Base-by-base conservation (phyloP, 257 asterid species). In the Orobanche coerulescens region DNA sequence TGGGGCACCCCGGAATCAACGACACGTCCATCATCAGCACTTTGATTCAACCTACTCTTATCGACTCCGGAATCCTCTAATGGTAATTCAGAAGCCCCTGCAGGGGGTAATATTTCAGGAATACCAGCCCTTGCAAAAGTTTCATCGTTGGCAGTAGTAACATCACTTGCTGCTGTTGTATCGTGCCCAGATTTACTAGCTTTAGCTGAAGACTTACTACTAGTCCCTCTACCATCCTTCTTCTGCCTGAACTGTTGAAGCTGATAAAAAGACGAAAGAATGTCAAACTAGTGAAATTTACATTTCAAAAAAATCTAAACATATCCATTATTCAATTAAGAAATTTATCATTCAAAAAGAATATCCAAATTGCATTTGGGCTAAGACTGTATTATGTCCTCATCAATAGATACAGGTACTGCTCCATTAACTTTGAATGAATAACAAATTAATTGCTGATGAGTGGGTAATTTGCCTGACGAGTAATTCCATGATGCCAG, bases 201-300 rank as follows among this genome's bases (percentile, higher is more conserved):
- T 74, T 84, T 88, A 58, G 79, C 68, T 1, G 83, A 73, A 26
- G 84, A 55, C 58, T 83, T 87, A 59, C 87, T 75, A 57, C 34
- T 72, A 68, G 40, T 73, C 49, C 93, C 96, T 81, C 84, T 92
- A 63, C 52, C 73, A 66, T 85, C 95, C 74, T 87, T 91, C 83
- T 86, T 88, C 83, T 92, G 87, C 79, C 98, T 80, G 73, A 71
- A 92, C 76, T 92, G 96, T 75, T 92, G 95, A 70, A 92, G 94
- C 98, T 92, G 88, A 70, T 40, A 59, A 50, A 30, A 65, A 28
- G 31, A 71, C 28, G 61, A 20, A 25, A 54, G 62, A 26, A 10
- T n/a, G 26, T 61, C 62, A 74, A 47, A 44, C 48, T n/a, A n/a
- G n/a, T n/a, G n/a, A n/a, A n/a, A n/a, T n/a, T n/a, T n/a, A n/a